Evolutionary conservation across 202 grass and related monocot genomes (phyloP).

Genomic region (Digitaria exilis): DNA sequence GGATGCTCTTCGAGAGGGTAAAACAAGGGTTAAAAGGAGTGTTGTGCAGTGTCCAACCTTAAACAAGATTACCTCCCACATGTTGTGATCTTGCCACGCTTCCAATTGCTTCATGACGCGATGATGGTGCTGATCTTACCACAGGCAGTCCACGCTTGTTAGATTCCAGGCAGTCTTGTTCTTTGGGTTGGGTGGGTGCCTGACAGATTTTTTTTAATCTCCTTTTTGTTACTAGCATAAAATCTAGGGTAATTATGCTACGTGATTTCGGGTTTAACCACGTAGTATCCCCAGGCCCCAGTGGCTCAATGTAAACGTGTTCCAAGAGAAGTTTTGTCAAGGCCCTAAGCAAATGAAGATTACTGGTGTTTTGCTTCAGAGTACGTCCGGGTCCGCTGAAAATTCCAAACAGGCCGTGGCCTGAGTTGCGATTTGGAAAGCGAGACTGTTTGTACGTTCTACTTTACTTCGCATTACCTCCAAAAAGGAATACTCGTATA

Average conservation of each 20-base stretch:
- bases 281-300: too few species aligned
- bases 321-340: too few species aligned
- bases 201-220: constrained; percentile 10
- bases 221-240: constrained; percentile 7
- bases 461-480: too few species aligned
- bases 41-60: constrained; percentile 15
- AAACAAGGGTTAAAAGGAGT: constrained; percentile 36
- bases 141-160: neutral
- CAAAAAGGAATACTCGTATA: too few species aligned
- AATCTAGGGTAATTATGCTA: neutral
- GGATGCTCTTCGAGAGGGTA: constrained; percentile 56
- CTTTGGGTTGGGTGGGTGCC: neutral
- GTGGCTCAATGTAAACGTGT: too few species aligned
- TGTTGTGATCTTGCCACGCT: constrained; percentile 27
- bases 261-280: neutral
- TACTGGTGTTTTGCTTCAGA: neutral
- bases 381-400: neutral
- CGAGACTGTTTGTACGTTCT: too few species aligned
- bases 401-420: too few species aligned
- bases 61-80: constrained; percentile 7
- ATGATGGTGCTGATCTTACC: constrained; percentile 2
- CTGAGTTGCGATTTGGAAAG: neutral
- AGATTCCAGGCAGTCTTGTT: constrained; percentile 4
- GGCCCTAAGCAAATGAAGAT: too few species aligned
- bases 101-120: constrained; percentile 6